Conservation (phyloP, 495 filamentous ascomycete species). For the Penicillium tannophilum region DNA sequence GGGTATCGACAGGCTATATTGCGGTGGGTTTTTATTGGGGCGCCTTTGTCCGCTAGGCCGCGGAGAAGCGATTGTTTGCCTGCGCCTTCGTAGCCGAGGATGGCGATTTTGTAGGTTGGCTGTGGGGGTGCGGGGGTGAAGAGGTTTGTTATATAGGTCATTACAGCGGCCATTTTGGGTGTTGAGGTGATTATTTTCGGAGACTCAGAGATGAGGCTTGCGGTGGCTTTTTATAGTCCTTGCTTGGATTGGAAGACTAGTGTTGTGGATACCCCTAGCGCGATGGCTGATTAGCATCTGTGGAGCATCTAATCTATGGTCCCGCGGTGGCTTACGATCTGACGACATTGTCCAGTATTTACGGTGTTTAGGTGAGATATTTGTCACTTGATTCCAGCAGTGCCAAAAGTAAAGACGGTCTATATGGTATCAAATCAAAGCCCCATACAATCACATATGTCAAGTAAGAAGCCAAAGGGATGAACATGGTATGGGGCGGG, state of each 20-base stretch:
- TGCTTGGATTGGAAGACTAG: background rate
- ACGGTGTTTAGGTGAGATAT: background rate
- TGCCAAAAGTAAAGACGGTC: slow-evolving; percentile 8
- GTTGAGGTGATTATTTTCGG: background rate
- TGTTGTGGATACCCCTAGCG: background rate
- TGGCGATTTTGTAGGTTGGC: slow-evolving; percentile 1
- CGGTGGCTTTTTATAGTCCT: background rate
- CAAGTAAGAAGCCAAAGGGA: background rate
- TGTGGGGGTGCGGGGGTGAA: background rate
- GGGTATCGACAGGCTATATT: background rate
- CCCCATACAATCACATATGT: background rate
- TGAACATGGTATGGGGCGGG: slow-evolving; percentile 2
- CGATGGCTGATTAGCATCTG: background rate
- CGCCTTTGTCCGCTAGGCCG: background rate
- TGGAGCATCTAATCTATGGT: background rate
- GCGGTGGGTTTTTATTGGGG: background rate
- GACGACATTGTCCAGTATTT: background rate
- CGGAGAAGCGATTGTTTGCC: slow-evolving; percentile 2
- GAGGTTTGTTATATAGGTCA: background rate
- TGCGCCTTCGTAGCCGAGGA: background rate
- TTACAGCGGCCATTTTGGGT: background rate
- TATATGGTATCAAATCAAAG: slow-evolving; percentile 23
- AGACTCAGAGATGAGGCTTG: background rate
- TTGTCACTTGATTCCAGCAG: background rate
- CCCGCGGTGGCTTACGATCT: background rate